Percentiles rank a stretch among this genome's conserved stretches.
These are phyloP conservation scores for Penicillium bialowiezense DNA, from an alignment of 495 filamentous ascomycete genomes.

Conservation along the genomic window DNA sequence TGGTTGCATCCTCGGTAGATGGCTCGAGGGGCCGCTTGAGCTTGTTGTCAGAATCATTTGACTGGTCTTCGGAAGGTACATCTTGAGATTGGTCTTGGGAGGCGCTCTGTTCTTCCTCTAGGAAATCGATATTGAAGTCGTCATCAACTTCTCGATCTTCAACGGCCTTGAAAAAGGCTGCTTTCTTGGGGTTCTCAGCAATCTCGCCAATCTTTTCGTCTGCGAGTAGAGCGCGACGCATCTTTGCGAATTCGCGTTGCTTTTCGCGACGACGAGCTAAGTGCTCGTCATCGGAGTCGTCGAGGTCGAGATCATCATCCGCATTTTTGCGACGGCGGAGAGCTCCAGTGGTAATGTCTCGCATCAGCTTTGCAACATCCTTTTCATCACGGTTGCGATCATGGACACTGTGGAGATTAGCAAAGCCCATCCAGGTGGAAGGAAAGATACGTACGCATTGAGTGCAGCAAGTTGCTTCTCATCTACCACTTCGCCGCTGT, in stretches of 20 bases:
- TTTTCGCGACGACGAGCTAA: conserved; percentile 76
- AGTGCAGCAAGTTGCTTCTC: conserved; percentile 79
- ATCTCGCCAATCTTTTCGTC: conserved; percentile 90
- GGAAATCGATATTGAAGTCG: conserved; percentile 73
- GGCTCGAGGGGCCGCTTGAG: conserved; percentile 53
- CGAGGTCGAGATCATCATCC: conserved; percentile 73
- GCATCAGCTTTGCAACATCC: conserved; percentile 82
- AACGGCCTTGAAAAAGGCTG: conserved; percentile 84
- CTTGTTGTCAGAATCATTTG: conserved; percentile 42
- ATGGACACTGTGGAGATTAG: conserved; percentile 33
- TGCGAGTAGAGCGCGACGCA: conserved; percentile 84
- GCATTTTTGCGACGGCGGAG: conserved; percentile 74
- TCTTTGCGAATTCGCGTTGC: conserved; percentile 82
- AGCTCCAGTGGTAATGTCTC: conserved; percentile 83
- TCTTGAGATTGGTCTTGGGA: conserved; percentile 45
- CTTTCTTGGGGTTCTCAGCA: conserved; percentile 83
- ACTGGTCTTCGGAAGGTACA: conserved; percentile 25
- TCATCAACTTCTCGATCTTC: conserved; percentile 81
- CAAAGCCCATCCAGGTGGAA: neutral
- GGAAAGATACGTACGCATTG: conserved; percentile 69
- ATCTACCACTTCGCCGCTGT: conserved; percentile 70
- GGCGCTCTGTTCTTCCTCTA: conserved; percentile 51
- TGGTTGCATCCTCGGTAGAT: conserved; percentile 41
- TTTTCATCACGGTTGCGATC: conserved; percentile 60
- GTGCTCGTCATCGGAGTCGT: conserved; percentile 82